A percentile compares a stretch with the other conserved stretches of the same genome.
These are phyloP conservation scores for Monosporozyma aquatica DNA, from an alignment of 805 yeast species.

Conservation along the genomic window DNA sequence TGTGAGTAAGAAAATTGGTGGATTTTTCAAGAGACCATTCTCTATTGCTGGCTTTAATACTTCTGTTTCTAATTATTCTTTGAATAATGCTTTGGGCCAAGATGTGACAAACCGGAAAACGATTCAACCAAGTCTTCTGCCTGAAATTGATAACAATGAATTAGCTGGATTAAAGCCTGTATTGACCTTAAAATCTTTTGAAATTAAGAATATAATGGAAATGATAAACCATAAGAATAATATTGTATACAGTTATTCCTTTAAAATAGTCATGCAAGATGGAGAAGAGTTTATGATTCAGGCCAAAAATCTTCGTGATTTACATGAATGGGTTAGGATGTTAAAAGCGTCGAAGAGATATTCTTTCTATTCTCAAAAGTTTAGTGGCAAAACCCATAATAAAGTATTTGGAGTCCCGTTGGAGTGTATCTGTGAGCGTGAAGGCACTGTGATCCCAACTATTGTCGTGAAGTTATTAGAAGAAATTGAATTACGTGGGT, in stretches of 20 bases:
- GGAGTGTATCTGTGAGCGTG: conserved; percentile 64
- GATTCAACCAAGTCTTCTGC: conserved; percentile 45
- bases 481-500: conserved; percentile 78
- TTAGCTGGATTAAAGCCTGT: conserved; percentile 41
- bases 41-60: conserved; percentile 38
- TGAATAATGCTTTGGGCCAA: conserved; percentile 26
- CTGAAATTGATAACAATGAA: conserved; percentile 40
- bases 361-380: conserved; percentile 35
- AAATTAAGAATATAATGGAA: conserved; percentile 30
- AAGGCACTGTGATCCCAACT: conserved; percentile 50
- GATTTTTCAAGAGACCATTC: conserved; percentile 56
- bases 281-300: conserved; percentile 59
- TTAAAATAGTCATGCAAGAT: conserved; percentile 37
- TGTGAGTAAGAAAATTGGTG: conserved; percentile 43
- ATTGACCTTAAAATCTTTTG: conserved; percentile 37
- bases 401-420: conserved; percentile 84
- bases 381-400: conserved; percentile 34
- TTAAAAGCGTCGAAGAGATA: conserved; percentile 35
- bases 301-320: conserved; percentile 49
- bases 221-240: conserved; percentile 30
- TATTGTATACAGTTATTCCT: conserved; percentile 20
- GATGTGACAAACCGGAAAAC: conserved; percentile 32
- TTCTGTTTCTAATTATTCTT: conserved; percentile 23
- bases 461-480: conserved; percentile 57
- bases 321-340: conserved; percentile 62